phyloP scores from a whole-genome alignment of 1,284 basidiomycete species.

The Rhodotorula sp. region DNA sequence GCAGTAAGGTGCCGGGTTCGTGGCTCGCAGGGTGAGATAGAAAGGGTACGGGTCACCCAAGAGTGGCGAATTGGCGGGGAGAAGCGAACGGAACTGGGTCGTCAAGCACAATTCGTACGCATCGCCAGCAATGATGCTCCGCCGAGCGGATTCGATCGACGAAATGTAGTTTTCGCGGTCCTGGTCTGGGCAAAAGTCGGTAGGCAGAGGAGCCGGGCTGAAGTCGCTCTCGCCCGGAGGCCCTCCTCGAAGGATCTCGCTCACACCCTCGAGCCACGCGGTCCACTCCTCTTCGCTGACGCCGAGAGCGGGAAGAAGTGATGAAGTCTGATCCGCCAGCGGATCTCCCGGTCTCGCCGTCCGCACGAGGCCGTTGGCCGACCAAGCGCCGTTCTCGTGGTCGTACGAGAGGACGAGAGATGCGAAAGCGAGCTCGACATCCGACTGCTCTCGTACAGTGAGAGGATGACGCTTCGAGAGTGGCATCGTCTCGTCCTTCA shows the following conservation, averaged over 20 bases:
- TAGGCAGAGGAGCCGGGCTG: background rate
- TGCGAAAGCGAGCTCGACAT: slow-evolving; percentile 51
- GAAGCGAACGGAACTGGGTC: slow-evolving; percentile 58
- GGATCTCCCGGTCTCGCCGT: background rate
- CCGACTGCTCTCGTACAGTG: slow-evolving; percentile 17
- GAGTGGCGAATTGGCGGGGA: slow-evolving; percentile 28
- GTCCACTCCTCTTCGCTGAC: slow-evolving; percentile 19
- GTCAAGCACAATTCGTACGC: slow-evolving; percentile 97
- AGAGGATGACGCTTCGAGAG: slow-evolving; percentile 39
- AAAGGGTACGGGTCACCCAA: slow-evolving; percentile 45
- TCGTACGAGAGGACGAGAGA: slow-evolving; percentile 51
- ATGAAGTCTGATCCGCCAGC: background rate
- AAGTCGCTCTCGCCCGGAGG: slow-evolving; percentile 10
- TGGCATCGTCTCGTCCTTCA: slow-evolving; percentile 54
- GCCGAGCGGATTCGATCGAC: slow-evolving; percentile 65
- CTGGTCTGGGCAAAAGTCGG: slow-evolving; percentile 45
- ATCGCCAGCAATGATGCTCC: slow-evolving; percentile 78
- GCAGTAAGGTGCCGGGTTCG: slow-evolving; percentile 89
- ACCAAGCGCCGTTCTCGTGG: slow-evolving; percentile 51
- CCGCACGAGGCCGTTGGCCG: slow-evolving; percentile 49
- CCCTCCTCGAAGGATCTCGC: background rate
- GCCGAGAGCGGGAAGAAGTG: slow-evolving; percentile 37
- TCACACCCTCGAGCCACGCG: slow-evolving; percentile 3
- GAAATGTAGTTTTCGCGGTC: slow-evolving; percentile 60
- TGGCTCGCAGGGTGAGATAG: slow-evolving; percentile 60